Conservation (phyloP, 2,329 filamentous ascomycete genomes). For the Verticillium albo-atrum region DNA sequence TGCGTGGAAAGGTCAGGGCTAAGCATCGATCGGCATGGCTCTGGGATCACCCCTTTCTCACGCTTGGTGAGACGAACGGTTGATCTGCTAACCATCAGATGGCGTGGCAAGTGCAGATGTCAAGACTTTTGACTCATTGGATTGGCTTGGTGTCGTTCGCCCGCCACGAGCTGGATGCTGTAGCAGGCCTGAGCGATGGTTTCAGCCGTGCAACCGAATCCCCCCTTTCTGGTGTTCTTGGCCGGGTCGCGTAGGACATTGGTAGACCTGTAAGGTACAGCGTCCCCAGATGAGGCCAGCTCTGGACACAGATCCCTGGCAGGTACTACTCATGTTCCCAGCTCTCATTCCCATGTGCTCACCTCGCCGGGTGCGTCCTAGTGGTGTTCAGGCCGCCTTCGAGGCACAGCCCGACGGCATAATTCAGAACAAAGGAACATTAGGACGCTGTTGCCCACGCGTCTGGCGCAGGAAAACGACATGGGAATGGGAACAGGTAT, state of each 20-base stretch:
- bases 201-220: not conserved
- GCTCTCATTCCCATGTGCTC: not conserved
- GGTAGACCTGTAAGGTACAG: not conserved
- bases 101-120: not conserved
- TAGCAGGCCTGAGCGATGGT: not conserved
- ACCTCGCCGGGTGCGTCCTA: not conserved
- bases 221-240: not conserved
- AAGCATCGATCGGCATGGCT: not conserved
- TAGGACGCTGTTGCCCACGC: too few relatives aligned
- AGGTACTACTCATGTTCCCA: not conserved
- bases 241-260: not conserved
- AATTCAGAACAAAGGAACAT: too few relatives aligned
- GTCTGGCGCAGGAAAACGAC: too few relatives aligned
- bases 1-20: not conserved
- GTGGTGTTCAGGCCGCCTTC: too few relatives aligned
- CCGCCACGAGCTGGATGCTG: not conserved
- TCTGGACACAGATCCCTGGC: not conserved
- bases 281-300: not conserved
- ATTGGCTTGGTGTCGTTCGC: not conserved
- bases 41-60: not conserved
- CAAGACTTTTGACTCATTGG: not conserved
- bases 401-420: too few relatives aligned
- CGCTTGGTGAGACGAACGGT: not conserved
- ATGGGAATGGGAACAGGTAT: too few relatives aligned
- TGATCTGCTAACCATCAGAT: not conserved